phyloP scores from a whole-genome alignment of 257 asterid genomes.

The Solanum lignicaule region DNA sequence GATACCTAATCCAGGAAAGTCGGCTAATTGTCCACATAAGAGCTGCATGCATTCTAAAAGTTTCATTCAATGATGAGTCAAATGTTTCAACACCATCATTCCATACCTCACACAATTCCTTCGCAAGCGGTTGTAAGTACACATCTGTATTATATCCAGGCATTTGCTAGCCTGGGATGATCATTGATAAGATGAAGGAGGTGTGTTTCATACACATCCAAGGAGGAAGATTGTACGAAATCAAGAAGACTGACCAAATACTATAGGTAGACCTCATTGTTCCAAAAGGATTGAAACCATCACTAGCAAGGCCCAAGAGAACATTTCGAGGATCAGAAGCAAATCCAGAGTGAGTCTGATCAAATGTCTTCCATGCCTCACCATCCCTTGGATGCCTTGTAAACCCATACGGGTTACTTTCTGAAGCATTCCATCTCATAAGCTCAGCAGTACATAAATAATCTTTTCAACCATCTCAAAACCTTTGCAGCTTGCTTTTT shows the following conservation, averaged over 20 bases:
- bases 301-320: neutral
- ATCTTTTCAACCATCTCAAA: neutral
- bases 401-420: neutral
- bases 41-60: neutral
- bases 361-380: neutral
- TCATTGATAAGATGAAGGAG: neutral
- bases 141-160: neutral
- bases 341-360: neutral
- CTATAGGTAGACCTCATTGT: neutral
- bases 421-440: neutral
- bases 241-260: neutral
- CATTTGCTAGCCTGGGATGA: neutral
- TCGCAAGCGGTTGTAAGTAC: neutral
- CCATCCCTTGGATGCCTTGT: neutral
- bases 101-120: neutral
- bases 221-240: neutral
- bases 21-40: neutral
- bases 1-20: neutral
- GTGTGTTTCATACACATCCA: neutral
- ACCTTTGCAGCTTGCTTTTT: too few species aligned
- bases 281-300: neutral
- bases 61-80: neutral
- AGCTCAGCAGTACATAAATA: neutral
- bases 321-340: neutral
- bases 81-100: neutral